Conservation (phyloP, 2,329 filamentous ascomycete genomes). For the Nothophaeocryptopus gaeumannii region DNA sequence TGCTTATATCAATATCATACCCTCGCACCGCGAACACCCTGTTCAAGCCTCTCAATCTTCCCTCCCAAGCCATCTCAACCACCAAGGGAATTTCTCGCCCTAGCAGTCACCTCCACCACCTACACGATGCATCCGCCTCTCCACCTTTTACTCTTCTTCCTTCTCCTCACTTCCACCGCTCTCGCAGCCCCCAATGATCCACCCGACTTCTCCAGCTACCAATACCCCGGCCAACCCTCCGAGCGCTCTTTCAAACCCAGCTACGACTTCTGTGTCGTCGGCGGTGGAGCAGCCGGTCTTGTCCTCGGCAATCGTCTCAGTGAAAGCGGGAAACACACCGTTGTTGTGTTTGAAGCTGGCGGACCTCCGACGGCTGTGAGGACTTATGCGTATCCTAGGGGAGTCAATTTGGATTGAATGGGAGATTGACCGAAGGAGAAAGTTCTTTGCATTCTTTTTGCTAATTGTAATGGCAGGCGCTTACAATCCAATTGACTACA, state of each 20-base stretch:
- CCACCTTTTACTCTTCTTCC: no score
- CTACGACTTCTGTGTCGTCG: conserved; percentile 18
- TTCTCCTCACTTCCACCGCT: no score
- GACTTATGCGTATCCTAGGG: conserved; percentile 11
- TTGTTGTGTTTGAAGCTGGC: conserved; percentile 16
- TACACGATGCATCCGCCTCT: no score
- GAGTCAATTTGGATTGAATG: conserved; percentile 14
- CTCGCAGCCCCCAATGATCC: not conserved
- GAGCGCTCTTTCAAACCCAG: conserved; percentile 7
- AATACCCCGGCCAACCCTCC: conserved; percentile 8
- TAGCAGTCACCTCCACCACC: no score
- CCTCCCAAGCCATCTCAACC: no score
- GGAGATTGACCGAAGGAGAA: no score
- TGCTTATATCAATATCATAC: no score
- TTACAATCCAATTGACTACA: conserved; percentile 15
- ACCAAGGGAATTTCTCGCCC: no score
- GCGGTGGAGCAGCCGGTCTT: conserved; percentile 23
- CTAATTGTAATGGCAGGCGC: conserved; percentile 5
- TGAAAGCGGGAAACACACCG: conserved; percentile 13
- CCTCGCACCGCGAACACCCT: no score
- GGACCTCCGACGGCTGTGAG: conserved; percentile 8
- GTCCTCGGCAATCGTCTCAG: conserved; percentile 22
- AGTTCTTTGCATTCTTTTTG: no score
- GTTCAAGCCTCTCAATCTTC: no score
- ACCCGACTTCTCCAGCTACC: conserved; percentile 15